Percentiles rank a stretch among this genome's conserved stretches.
phyloP scores from a whole-genome alignment of 179 eudicot species.

The Corrigiola litoralis region DNA sequence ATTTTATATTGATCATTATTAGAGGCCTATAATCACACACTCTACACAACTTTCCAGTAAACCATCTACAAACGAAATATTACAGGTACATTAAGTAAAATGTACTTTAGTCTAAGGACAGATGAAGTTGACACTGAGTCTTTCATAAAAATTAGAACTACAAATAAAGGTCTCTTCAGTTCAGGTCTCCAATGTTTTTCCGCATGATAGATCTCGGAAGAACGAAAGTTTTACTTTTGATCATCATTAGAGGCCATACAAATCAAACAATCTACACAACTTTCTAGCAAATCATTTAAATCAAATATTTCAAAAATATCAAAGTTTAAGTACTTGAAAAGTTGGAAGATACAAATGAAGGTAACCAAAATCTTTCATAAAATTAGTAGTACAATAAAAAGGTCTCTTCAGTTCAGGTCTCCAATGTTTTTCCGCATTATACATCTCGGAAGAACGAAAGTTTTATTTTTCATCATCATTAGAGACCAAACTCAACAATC shows the following conservation, averaged over 20 bases:
- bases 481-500: slow-evolving; percentile 3
- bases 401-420: slow-evolving; percentile 29
- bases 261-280: not conserved
- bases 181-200: slow-evolving; percentile 21
- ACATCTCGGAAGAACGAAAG: slow-evolving; percentile 19
- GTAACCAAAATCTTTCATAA: too few species aligned
- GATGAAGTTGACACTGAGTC: too few species aligned
- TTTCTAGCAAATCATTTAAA: too few species aligned
- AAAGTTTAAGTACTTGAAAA: too few species aligned
- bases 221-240: slow-evolving; percentile 9
- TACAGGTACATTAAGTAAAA: too few species aligned
- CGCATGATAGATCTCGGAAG: slow-evolving; percentile 9
- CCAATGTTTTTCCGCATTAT: slow-evolving; percentile 17
- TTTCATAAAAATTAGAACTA: not conserved
- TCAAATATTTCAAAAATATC: too few species aligned
- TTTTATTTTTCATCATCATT: slow-evolving; percentile 13
- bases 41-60: too few species aligned
- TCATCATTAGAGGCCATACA: slow-evolving; percentile 8
- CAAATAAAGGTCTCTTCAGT: slow-evolving; percentile 1
- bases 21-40: too few species aligned
- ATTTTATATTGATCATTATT: slow-evolving; percentile 11
- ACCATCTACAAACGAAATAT: too few species aligned
- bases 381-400: too few species aligned
- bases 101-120: too few species aligned
- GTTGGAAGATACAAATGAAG: too few species aligned